Base-by-base conservation (phyloP, 176 grass and related monocot genomes). In the Cocos nucifera region DNA sequence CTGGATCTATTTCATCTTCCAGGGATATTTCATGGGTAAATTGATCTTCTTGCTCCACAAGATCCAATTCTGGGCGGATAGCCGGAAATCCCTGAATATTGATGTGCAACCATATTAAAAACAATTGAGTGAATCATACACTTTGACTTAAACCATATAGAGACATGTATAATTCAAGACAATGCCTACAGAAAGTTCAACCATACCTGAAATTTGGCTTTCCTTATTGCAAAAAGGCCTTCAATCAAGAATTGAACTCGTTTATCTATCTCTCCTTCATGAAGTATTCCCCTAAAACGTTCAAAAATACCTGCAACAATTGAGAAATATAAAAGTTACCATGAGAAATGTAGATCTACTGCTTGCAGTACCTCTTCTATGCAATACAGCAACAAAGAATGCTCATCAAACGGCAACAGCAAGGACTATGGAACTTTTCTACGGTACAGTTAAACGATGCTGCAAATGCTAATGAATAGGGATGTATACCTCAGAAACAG, bases 251-350 rank as follows among this genome's bases (percentile, higher is more conserved):
- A 97, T 14, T 97, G 92, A 2, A 97, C 92, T 24, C 92, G 70
- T 69, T 97, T 97, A 56, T 97, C 92, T 32, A 97, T 97, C 73
- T 91, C 87, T 63, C 92, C 92, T 81, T 97, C 92, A 69, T 97
- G 92, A 76, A 97, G 80, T 60, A 97, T 97, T 15, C 80, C 92
- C 63, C 92, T 81, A 70, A 97, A 97, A 70, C 87, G 75, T 80
- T 97, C 92, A 80, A 97, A 97, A 77, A 97, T 90, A 75, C 83
- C 91, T 95, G 76, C 66, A 84, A 14, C 27, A 19, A 51, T 58
- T 30, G 27, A 17, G 35, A 44, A 44, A 44, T 44, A 44, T 44
- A 12, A 44, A 44, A 14, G 9, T 14, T 35, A 14, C 9, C 10
- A 10, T 44, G 35, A 44, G 10, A 44, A 44, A 44, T 44, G 35